Evolutionary conservation across 148 eudicot genomes (phyloP), one percentile per base, ranked within the genome.

Genomic region (Suaeda aralocaspica): DNA sequence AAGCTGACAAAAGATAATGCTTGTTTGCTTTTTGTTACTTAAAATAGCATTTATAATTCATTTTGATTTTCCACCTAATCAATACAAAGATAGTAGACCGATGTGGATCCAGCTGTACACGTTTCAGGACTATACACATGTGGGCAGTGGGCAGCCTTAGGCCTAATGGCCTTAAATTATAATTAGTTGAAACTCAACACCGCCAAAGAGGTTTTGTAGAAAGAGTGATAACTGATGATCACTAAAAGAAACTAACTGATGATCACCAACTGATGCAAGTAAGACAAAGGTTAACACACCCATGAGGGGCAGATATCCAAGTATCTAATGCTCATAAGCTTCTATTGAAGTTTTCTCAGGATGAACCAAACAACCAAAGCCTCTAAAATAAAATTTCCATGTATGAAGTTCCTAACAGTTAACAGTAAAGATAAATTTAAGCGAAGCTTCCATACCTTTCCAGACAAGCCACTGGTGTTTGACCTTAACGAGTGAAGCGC

Each of bases 401-500:
- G 25, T 7, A 34, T 5, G 18, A 19, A 9, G 3, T 18, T 44
- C 24, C 12, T 6, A 29, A 12, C 34, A 28, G 21, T 26, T 29
- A 10, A 3, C 9, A 18, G 42, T 49, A 51, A 60, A 41, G 24
- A 30, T 68, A 39, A 68, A 7, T 53, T 28, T 19, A 9, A 50
- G 10, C 34, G 48, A 15, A 33, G 30, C 21, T 18, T 26, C 28
- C 70, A 15, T 33, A 70, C 85, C 76, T 76, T 76, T 69, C 74
- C 75, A 59, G 78, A 58, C 56, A 68, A 52, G 41, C 68, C 78
- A 53, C 44, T 72, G 58, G 72, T 48, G 75, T 77, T 85, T 74
- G 96, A 85, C 76, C 78, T 85, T 60, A 93, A 55, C 50, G 82
- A 82, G 41, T 16, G 33, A 69, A 94, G 87, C 25, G 85, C 82